Percentiles rank a stretch among this genome's conserved stretches.
Evolutionary conservation across 73 alveolate genomes (phyloP).

Genomic region (Breviolum minutum): DNA sequence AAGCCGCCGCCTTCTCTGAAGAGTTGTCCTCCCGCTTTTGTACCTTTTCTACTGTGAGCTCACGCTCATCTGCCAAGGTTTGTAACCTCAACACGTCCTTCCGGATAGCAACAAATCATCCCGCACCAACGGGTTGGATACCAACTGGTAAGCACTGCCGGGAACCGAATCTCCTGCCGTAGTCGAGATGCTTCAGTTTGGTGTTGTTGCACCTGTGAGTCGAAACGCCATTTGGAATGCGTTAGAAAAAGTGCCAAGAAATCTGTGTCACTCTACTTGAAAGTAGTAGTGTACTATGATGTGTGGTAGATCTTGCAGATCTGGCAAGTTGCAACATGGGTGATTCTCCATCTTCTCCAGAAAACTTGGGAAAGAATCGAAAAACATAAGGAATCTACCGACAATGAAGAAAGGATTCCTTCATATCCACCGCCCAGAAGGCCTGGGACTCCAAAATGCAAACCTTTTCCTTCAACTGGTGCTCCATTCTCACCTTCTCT

Average conservation of each 20-base stretch:
- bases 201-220: slow-evolving; percentile 36
- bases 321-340: neutral
- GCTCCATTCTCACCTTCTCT: slow-evolving; percentile 47
- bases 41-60: slow-evolving; percentile 19
- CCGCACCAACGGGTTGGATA: too few relatives aligned
- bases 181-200: neutral
- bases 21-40: slow-evolving; percentile 55
- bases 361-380: too few relatives aligned
- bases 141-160: neutral
- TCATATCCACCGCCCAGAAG: neutral
- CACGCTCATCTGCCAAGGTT: slow-evolving; percentile 67
- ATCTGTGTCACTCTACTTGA: too few relatives aligned
- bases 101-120: too few relatives aligned
- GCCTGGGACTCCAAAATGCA: slow-evolving; percentile 39
- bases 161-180: slow-evolving; percentile 31
- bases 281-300: too few relatives aligned
- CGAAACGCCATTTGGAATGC: neutral
- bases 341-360: neutral
- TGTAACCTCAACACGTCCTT: slow-evolving; percentile 54
- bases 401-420: neutral
- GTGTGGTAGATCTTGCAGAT: too few relatives aligned
- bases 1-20: neutral
- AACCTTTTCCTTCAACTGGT: slow-evolving; percentile 50
- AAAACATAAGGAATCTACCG: neutral
- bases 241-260: too few relatives aligned